Conservation (phyloP, 306 rosid species). For the Oemleria cerasiformis region DNA sequence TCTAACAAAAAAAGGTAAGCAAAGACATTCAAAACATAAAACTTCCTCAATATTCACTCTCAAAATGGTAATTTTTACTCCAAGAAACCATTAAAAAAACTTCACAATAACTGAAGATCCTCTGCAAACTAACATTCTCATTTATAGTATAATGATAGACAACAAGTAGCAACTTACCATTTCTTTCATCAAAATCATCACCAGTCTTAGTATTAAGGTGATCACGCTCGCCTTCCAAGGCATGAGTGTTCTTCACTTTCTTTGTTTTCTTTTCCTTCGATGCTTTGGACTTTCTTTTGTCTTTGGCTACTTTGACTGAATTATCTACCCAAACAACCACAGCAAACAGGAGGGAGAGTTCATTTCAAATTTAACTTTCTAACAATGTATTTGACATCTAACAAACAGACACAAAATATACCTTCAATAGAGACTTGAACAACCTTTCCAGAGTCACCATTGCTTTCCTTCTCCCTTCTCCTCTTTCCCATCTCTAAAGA, state of each 20-base stretch:
- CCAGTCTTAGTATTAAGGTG: slow-evolving; percentile 4
- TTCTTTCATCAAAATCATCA: slow-evolving; percentile 28
- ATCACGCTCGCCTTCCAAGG: slow-evolving; percentile 16
- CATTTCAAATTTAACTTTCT: background rate
- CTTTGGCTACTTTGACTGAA: slow-evolving; percentile 12
- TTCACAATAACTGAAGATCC: background rate
- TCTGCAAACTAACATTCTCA: background rate
- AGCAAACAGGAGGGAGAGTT: background rate
- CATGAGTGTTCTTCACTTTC: slow-evolving; percentile 22
- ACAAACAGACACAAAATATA: slow-evolving; percentile 1
- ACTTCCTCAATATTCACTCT: background rate
- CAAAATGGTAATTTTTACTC: background rate
- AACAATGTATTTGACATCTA: background rate
- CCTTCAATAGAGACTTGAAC: slow-evolving; percentile 33
- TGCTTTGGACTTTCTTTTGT: slow-evolving; percentile 25
- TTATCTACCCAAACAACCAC: slow-evolving; percentile 34
- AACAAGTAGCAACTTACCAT: slow-evolving; percentile 30
- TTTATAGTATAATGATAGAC: background rate
- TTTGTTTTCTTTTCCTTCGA: slow-evolving; percentile 31
- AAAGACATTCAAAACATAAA: background rate
- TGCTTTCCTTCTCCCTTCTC: slow-evolving; percentile 32
- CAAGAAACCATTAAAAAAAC: background rate
- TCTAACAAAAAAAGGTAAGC: background rate
- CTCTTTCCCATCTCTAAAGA: slow-evolving; percentile 34
- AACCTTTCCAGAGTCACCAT: slow-evolving; percentile 20